phyloP scores from a whole-genome alignment of 345 rosid genomes.

The Camelina sativa region DNA sequence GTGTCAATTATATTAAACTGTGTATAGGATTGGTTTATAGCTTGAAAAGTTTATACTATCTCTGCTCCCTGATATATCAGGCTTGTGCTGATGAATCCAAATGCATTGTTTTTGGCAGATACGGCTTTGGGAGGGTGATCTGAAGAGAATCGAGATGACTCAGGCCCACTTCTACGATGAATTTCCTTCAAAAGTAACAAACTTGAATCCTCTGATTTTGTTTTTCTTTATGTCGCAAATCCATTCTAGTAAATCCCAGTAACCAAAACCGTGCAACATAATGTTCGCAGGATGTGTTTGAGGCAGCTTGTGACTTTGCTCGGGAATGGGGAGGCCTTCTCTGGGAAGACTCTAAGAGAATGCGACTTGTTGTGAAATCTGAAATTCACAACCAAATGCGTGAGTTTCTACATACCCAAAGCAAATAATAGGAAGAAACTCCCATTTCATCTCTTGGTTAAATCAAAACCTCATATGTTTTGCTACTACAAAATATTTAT shows the following conservation, averaged over 20 bases:
- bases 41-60: background rate
- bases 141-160: constrained; percentile 88
- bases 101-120: constrained; percentile 54
- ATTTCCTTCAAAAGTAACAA: constrained; percentile 78
- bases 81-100: background rate
- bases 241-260: background rate
- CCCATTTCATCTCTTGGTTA: background rate
- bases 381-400: constrained; percentile 85
- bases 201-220: constrained; percentile 16
- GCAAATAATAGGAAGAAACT: constrained; percentile 44
- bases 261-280: constrained; percentile 3
- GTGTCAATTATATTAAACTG: constrained; percentile 13
- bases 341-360: constrained; percentile 93
- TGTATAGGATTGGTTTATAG: constrained; percentile 26
- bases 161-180: constrained; percentile 81
- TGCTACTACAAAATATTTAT: background rate
- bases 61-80: background rate
- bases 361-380: constrained; percentile 79
- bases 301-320: constrained; percentile 84
- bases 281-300: constrained; percentile 71
- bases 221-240: background rate
- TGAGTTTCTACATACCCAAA: constrained; percentile 73
- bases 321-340: constrained; percentile 73
- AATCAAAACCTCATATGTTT: background rate
- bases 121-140: constrained; percentile 93